phyloP scores from a whole-genome alignment of 2,329 filamentous ascomycete genomes.

The Cryoendolithus antarcticus region DNA sequence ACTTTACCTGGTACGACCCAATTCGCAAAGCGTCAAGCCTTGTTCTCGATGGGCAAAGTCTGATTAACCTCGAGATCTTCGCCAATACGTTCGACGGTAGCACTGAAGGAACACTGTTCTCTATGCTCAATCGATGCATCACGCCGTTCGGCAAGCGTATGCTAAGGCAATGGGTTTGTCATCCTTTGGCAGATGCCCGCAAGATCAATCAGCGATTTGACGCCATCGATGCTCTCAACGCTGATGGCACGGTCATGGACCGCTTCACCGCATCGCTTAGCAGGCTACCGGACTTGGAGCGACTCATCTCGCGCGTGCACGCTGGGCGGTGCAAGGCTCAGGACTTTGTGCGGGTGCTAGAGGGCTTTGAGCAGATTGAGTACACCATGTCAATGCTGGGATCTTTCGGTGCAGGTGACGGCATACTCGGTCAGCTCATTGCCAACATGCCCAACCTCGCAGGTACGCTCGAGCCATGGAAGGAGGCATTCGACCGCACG shows the following conservation, averaged over 20 bases:
- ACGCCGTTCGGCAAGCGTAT: constrained; percentile 95
- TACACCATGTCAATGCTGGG: constrained; percentile 76
- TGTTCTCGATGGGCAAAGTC: constrained; percentile 85
- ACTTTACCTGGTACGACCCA: constrained; percentile 83
- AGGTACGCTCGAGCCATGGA: constrained; percentile 69
- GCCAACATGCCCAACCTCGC: constrained; percentile 73
- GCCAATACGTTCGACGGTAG: constrained; percentile 84
- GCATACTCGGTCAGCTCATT: constrained; percentile 74
- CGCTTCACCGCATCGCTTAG: constrained; percentile 78
- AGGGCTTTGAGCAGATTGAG: constrained; percentile 96
- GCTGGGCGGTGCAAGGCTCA: constrained; percentile 80
- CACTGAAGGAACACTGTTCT: constrained; percentile 74
- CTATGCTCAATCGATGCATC: constrained; percentile 81
- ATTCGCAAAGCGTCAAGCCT: constrained; percentile 83
- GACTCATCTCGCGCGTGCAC: constrained; percentile 87
- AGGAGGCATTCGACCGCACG: constrained; percentile 74
- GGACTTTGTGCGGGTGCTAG: constrained; percentile 85
- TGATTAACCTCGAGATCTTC: constrained; percentile 97
- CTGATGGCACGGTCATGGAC: constrained; percentile 66
- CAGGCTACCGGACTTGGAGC: constrained; percentile 87
- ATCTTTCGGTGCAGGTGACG: constrained; percentile 62
- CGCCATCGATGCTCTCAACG: constrained; percentile 85
- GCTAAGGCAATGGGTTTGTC: constrained; percentile 94
- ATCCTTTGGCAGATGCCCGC: constrained; percentile 73
- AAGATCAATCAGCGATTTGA: constrained; percentile 91